phyloP scores from a whole-genome alignment of 2,329 filamentous ascomycete species.

The Colletotrichum neosansevieriae region DNA sequence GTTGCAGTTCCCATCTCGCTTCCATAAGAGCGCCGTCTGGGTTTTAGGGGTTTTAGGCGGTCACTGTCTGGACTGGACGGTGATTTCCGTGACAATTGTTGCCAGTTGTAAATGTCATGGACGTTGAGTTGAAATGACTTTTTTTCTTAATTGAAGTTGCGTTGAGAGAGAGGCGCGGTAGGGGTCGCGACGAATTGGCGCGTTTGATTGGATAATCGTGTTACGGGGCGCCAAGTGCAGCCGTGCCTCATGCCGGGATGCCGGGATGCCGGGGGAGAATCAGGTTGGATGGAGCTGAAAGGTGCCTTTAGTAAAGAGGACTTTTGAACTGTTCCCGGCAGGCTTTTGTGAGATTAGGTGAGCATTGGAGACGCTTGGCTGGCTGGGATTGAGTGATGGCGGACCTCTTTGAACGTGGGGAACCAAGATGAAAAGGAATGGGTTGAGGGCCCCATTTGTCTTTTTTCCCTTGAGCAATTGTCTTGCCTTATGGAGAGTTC shows the following conservation, averaged over 20 bases:
- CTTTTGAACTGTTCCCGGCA: background rate
- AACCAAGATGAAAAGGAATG: background rate
- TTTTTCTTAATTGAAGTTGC: background rate
- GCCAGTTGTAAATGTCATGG: no score
- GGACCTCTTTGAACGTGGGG: background rate
- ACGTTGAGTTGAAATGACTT: no score
- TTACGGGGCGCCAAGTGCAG: background rate
- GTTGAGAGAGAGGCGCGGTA: background rate
- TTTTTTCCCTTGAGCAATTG: background rate
- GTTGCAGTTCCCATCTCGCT: conserved; percentile 6
- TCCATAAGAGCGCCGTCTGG: no score
- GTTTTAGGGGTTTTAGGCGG: background rate
- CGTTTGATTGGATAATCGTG: conserved; percentile 6
- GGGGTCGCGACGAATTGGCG: background rate
- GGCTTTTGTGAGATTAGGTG: background rate
- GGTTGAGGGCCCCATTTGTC: background rate
- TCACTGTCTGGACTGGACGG: background rate
- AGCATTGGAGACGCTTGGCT: background rate
- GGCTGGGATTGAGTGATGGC: background rate
- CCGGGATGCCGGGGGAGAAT: conserved; percentile 17
- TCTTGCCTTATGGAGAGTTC: background rate
- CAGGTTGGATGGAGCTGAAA: background rate
- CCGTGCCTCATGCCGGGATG: background rate
- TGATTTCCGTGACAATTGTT: background rate
- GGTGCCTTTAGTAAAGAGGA: background rate